A percentile compares a stretch with the other conserved stretches of the same genome.
Evolutionary conservation across 2,329 filamentous ascomycete species (phyloP).

Genomic region (Cladosporium sp.): DNA sequence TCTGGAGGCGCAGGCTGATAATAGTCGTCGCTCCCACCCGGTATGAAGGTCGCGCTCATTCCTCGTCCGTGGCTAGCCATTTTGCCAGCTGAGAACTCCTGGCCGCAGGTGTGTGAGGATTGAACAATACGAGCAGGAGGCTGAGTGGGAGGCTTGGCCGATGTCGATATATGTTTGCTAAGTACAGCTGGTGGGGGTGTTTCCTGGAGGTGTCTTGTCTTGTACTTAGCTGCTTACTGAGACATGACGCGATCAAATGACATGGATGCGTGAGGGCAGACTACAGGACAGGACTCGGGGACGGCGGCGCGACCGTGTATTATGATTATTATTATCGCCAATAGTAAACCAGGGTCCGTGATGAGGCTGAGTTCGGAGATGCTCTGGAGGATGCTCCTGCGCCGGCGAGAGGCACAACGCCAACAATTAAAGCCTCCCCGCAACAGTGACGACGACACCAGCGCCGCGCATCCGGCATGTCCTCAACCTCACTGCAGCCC

Average conservation of each 20-base stretch:
- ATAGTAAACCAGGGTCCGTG: not conserved
- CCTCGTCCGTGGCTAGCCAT: slow-evolving; percentile 9
- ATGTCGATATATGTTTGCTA: not conserved
- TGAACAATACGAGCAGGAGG: not conserved
- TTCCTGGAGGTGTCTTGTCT: not conserved
- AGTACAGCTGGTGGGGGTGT: not conserved
- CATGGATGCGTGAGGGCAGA: not conserved
- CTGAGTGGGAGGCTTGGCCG: not conserved
- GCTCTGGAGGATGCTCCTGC: not conserved
- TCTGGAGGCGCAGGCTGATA: slow-evolving; percentile 59
- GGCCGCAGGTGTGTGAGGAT: not conserved
- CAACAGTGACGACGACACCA: not conserved
- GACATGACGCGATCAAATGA: not conserved
- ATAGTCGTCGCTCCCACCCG: slow-evolving; percentile 64
- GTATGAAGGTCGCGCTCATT: slow-evolving; percentile 62
- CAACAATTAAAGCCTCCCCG: not conserved
- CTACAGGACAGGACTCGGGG: not conserved
- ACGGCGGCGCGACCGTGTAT: not conserved
- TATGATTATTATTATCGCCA: not conserved
- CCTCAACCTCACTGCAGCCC: not conserved
- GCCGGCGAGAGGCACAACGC: not conserved
- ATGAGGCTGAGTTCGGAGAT: not conserved
- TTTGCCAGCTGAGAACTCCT: not conserved
- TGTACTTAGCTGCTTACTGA: not conserved
- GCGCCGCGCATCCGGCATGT: not conserved